These are phyloP conservation scores for Heliamphora pulchella DNA, from an alignment of 179 eudicot genomes.

Conservation along the genomic window DNA sequence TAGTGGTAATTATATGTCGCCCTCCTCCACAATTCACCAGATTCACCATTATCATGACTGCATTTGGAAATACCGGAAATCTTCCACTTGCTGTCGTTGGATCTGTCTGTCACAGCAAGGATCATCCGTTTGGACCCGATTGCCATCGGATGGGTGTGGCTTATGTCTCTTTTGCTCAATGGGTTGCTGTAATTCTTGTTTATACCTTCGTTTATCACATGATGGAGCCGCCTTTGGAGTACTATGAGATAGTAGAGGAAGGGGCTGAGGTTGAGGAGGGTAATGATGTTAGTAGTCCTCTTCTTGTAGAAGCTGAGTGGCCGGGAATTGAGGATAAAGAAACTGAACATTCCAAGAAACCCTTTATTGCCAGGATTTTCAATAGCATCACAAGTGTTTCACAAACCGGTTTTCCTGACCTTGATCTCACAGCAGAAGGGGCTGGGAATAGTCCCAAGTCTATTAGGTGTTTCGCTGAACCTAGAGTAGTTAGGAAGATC, in stretches of 20 bases:
- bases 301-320: conserved; percentile 85
- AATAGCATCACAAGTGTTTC: conserved; percentile 35
- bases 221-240: conserved; percentile 89
- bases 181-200: conserved; percentile 78
- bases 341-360: conserved; percentile 62
- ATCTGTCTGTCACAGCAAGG: conserved; percentile 56
- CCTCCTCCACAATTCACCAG: conserved; percentile 65
- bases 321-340: conserved; percentile 78
- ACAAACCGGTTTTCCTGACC: conserved; percentile 34
- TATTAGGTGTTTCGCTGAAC: conserved; percentile 67
- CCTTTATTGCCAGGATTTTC: conserved; percentile 61
- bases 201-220: conserved; percentile 88
- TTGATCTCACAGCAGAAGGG: conserved; percentile 39
- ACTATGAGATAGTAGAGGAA: conserved; percentile 56
- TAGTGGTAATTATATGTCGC: conserved; percentile 55
- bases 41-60: conserved; percentile 62
- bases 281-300: conserved; percentile 60
- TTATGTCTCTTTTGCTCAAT: conserved; percentile 83
- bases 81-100: conserved; percentile 71
- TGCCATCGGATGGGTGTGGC: conserved; percentile 58
- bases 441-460: conserved; percentile 44
- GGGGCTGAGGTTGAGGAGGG: conserved; percentile 28
- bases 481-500: conserved; percentile 57
- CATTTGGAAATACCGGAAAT: conserved; percentile 84
- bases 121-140: conserved; percentile 55